phyloP scores from a whole-genome alignment of 257 asterid genomes.

The Rehmannia glutinosa region DNA sequence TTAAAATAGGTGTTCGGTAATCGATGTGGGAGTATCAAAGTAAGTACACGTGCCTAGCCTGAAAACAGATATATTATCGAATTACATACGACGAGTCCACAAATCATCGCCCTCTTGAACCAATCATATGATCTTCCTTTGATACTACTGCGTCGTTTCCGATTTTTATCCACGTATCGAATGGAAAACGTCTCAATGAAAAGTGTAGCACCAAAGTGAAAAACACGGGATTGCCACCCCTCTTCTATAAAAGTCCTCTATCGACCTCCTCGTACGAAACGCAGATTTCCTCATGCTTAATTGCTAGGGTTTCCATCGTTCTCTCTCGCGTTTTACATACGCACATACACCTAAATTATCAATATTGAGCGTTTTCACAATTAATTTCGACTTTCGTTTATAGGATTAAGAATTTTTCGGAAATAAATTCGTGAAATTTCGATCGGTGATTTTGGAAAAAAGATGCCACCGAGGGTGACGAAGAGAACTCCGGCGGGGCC shows the following conservation, averaged over 20 bases:
- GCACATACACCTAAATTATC: neutral
- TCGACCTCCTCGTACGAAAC: neutral
- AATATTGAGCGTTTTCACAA: neutral
- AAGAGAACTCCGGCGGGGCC: conserved; percentile 77
- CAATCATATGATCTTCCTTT: neutral
- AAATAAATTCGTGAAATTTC: neutral
- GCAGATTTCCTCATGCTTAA: neutral
- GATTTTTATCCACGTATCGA: conserved; percentile 10
- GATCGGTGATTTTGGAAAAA: conserved; percentile 1
- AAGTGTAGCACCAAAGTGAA: neutral
- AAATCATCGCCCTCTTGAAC: neutral
- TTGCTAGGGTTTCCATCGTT: conserved; percentile 28
- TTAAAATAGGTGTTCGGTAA: too few relatives aligned
- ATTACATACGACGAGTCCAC: conserved; percentile 6
- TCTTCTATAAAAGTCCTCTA: neutral
- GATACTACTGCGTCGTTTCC: too few relatives aligned
- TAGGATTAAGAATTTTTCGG: neutral
- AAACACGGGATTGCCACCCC: neutral
- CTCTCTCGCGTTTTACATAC: neutral
- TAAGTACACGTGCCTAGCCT: too few relatives aligned
- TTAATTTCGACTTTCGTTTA: neutral
- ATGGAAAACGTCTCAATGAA: neutral
- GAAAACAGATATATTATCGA: neutral
- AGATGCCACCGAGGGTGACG: conserved; percentile 69
- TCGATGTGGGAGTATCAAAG: too few relatives aligned